Evolutionary conservation across 202 grass and related monocot species (phyloP).

Genomic region (Miscanthus sacchariflorus): DNA sequence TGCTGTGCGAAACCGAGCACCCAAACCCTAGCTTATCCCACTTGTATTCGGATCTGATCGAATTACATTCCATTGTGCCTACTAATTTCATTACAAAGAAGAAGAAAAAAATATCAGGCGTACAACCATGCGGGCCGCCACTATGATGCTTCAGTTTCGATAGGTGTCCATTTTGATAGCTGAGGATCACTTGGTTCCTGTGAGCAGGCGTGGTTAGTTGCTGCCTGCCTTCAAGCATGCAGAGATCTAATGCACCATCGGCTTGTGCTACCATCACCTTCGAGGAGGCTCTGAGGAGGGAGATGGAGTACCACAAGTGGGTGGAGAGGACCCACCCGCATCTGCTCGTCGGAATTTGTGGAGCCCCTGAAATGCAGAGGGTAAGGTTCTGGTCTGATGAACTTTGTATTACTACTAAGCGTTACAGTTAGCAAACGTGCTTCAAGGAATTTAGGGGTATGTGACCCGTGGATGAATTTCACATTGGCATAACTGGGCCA

Average conservation of each 20-base stretch:
- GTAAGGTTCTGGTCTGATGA: constrained; percentile 45
- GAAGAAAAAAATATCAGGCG: too few species aligned
- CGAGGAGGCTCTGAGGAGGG: constrained; percentile 65
- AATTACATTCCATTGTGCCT: too few species aligned
- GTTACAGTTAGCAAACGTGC: not conserved
- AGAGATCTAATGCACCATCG: not conserved
- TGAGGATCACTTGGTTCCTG: too few species aligned
- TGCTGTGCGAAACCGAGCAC: too few species aligned
- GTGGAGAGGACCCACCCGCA: constrained; percentile 54
- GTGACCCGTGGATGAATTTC: not conserved
- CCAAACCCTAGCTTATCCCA: too few species aligned
- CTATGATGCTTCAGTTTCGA: too few species aligned
- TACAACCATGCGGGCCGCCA: too few species aligned
- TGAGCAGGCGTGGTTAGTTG: not conserved
- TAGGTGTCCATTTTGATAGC: too few species aligned
- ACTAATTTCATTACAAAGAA: too few species aligned
- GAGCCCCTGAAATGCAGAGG: constrained; percentile 17
- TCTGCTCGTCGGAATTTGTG: constrained; percentile 41
- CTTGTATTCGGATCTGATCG: too few species aligned
- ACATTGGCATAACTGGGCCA: not conserved
- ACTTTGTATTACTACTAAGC: not conserved
- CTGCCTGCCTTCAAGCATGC: constrained; percentile 41
- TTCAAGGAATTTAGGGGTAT: not conserved
- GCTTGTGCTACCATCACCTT: constrained; percentile 59
- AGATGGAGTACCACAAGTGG: constrained; percentile 65